These are phyloP conservation scores for Claviceps lovelessii DNA, from an alignment of 2,329 filamentous ascomycete species.

Conservation along the genomic window DNA sequence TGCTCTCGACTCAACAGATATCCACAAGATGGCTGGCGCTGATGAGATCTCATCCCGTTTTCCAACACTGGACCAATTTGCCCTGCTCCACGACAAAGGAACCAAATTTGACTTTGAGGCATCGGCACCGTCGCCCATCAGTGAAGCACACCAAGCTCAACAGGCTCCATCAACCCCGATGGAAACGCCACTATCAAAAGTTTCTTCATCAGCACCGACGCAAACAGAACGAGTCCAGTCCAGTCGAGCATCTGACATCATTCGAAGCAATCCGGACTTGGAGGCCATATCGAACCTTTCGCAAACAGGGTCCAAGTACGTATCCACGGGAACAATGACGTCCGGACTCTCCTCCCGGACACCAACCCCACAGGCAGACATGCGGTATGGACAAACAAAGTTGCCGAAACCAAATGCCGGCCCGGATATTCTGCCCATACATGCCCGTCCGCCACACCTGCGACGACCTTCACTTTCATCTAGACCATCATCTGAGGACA, in stretches of 20 bases:
- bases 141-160: constrained; percentile 20
- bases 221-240: constrained; percentile 27
- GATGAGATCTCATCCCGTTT: constrained; percentile 81
- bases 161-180: constrained; percentile 13
- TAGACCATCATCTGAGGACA: constrained; percentile 10
- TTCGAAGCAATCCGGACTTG: constrained; percentile 47
- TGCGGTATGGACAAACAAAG: constrained; percentile 6
- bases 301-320: constrained; percentile 24
- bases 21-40: constrained; percentile 29
- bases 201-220: constrained; percentile 25
- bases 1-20: constrained; percentile 55
- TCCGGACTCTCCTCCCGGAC: constrained; percentile 38
- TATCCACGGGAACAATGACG: constrained; percentile 69
- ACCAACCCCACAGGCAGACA: constrained; percentile 12
- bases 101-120: constrained; percentile 71
- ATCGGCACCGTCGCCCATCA: constrained; percentile 31
- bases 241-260: constrained; percentile 49
- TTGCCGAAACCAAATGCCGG: neutral
- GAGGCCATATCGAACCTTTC: constrained; percentile 43
- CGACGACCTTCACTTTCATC: constrained; percentile 10
- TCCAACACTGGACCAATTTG: constrained; percentile 85
- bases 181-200: constrained; percentile 22
- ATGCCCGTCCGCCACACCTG: constrained; percentile 13
- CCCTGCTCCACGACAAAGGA: constrained; percentile 72
- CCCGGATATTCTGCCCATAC: constrained; percentile 5